Evolutionary conservation across 768 basidiomycete species (phyloP).

Genomic region (Suillus hirtellus): DNA sequence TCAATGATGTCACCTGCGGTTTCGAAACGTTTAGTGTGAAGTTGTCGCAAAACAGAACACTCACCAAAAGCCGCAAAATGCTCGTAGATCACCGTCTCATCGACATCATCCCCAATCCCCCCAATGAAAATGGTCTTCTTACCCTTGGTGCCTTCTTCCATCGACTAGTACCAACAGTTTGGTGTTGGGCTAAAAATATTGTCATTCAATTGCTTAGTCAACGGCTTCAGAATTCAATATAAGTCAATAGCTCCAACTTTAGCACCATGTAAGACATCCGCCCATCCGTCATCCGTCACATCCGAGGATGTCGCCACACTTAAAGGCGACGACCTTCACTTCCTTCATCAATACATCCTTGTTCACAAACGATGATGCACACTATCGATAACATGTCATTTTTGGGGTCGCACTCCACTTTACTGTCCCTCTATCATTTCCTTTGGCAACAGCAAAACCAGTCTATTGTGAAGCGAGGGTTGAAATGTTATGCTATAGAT

Average conservation of each 20-base stretch:
- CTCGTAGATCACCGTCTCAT: slow-evolving; percentile 75
- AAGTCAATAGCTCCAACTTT: not conserved
- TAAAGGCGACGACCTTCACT: not conserved
- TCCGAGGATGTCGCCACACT: not conserved
- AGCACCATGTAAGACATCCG: not conserved
- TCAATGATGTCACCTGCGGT: slow-evolving; percentile 85
- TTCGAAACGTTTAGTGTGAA: slow-evolving; percentile 9
- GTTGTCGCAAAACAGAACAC: slow-evolving; percentile 21
- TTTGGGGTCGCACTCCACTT: not conserved
- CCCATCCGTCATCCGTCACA: not conserved
- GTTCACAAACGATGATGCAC: not conserved
- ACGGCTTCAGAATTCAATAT: not conserved
- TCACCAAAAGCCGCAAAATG: slow-evolving; percentile 86
- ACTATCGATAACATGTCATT: not conserved
- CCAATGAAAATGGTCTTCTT: slow-evolving; percentile 88
- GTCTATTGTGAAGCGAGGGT: not conserved
- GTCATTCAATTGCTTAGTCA: slow-evolving; percentile 1
- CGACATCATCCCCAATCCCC: slow-evolving; percentile 80
- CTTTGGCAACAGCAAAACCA: slow-evolving; percentile 2
- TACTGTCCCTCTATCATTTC: not conserved
- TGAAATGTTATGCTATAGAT: not conserved
- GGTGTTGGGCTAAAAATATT: not conserved
- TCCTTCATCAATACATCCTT: not conserved
- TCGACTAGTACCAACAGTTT: slow-evolving; percentile 24
- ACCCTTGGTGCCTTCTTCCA: slow-evolving; percentile 83